Base-by-base conservation (phyloP, 2,329 filamentous ascomycete species). In the Exophiala bonariae region DNA sequence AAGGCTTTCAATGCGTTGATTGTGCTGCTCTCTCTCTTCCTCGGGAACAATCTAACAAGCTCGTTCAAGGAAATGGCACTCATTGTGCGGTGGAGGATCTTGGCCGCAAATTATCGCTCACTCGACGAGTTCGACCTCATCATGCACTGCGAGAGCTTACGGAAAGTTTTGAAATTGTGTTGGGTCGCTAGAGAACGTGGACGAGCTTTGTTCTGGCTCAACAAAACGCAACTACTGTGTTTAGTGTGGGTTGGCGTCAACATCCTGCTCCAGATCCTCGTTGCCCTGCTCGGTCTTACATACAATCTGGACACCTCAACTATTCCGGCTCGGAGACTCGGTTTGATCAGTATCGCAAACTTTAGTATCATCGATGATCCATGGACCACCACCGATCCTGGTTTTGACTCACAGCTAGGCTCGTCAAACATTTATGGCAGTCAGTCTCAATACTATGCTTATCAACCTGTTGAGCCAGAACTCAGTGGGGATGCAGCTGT, bases 301-400 rank as follows among this genome's bases (percentile, higher is more conserved):
- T 59, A 60, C 41, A 53, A 47, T 22, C 45, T 60, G 31, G 47
- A 55, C 33, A 51, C 50, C 5, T 54, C 57, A 11, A 19, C 40
- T 3, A 14, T 45, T 23, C 53, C 53, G 2, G 35, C 91, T 7
- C 83, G 92, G 43, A 97, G 97, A 79, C 99, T 93, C 92, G 93
- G 90, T 3, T 86, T 95, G 34, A 97, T 97, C 72, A 91, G 90
- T 66, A 84, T 91, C 56, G 89, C 91, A 62, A 96, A 96, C 63
- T 78, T 97, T 7, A 77, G 96, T 11, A 97, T 97, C 80, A 97
- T 56, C 35, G 46, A 46, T 19, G 53, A 56, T 23, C 18, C 52
- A 11, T 56, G 50, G 49, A 41, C 43, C 8, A 33, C 28, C 17
- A 38, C 49, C 10, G 44, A 50, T 38, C 41, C 50, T 10, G 18